phyloP scores from a whole-genome alignment of 768 basidiomycete species.

The Rickenella mellea region DNA sequence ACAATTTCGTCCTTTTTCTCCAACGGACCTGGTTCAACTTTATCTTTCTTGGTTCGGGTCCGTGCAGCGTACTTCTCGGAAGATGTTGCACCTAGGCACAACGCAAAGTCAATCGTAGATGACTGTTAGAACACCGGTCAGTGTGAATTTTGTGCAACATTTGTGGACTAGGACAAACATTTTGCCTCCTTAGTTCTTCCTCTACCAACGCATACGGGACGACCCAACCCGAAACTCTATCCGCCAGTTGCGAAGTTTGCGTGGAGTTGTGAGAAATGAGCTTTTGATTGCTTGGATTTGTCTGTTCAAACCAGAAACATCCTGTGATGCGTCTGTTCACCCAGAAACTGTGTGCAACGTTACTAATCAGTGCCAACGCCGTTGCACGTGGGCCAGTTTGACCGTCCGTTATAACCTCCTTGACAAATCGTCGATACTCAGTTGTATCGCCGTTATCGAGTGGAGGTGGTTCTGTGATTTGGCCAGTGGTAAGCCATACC shows the following conservation, averaged over 20 bases:
- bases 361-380: slow-evolving; percentile 78
- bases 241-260: slow-evolving; percentile 79
- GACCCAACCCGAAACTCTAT: slow-evolving; percentile 84
- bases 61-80: slow-evolving; percentile 71
- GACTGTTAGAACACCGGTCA: slow-evolving; percentile 65
- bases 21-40: slow-evolving; percentile 31
- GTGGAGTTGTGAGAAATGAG: slow-evolving; percentile 60
- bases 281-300: slow-evolving; percentile 31
- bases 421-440: slow-evolving; percentile 90
- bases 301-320: slow-evolving; percentile 65
- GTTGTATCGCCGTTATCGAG: slow-evolving; percentile 92
- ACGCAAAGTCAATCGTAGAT: slow-evolving; percentile 91
- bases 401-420: slow-evolving; percentile 93
- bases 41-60: slow-evolving; percentile 54
- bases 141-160: background rate
- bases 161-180: slow-evolving; percentile 37
- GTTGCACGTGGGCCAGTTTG: slow-evolving; percentile 90
- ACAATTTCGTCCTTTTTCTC: slow-evolving; percentile 99
- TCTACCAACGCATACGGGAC: slow-evolving; percentile 80
- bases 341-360: slow-evolving; percentile 77
- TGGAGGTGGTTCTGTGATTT: slow-evolving; percentile 78
- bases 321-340: slow-evolving; percentile 61
- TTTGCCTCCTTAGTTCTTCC: slow-evolving; percentile 91
- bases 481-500: slow-evolving; percentile 89
- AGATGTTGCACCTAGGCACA: slow-evolving; percentile 88